Evolutionary conservation across 176 grass and related monocot species (phyloP).

Genomic region (Secale cereale): DNA sequence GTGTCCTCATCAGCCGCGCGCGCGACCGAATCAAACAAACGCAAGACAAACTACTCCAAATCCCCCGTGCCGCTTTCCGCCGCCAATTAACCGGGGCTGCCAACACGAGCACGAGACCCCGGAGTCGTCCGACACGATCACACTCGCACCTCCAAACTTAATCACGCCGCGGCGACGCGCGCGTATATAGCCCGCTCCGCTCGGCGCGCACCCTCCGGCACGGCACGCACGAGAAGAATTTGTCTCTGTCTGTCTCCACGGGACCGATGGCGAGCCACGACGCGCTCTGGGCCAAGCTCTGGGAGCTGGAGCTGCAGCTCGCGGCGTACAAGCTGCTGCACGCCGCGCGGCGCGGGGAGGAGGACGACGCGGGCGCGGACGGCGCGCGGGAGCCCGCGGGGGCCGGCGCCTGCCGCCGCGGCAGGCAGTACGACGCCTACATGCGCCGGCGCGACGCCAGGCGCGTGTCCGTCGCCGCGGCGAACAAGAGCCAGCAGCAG

Average conservation of each 20-base stretch:
- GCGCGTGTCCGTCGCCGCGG: conserved; percentile 26
- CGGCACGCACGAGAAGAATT: neutral
- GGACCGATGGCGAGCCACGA: conserved; percentile 32
- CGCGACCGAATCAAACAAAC: conserved; percentile 33
- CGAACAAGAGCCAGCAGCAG: neutral
- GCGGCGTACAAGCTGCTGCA: conserved; percentile 48
- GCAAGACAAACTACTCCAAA: neutral
- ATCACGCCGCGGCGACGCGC: neutral
- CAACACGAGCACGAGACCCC: neutral
- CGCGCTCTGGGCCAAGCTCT: conserved; percentile 53
- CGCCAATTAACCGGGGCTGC: neutral
- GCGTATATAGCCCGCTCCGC: neutral
- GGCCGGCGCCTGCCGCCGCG: conserved; percentile 10
- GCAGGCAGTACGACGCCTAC: conserved; percentile 57
- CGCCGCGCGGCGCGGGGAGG: neutral
- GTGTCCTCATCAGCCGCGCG: neutral
- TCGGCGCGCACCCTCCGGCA: neutral
- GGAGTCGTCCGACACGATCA: neutral
- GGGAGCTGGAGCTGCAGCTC: conserved; percentile 49
- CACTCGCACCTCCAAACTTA: neutral
- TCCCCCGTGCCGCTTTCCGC: neutral
- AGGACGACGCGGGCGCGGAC: neutral
- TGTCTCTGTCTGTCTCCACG: neutral
- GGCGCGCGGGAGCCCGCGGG: neutral
- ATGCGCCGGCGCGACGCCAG: conserved; percentile 53